Evolutionary conservation across 2,329 filamentous ascomycete genomes (phyloP).

Genomic region (Pseudogymnoascus sp.): DNA sequence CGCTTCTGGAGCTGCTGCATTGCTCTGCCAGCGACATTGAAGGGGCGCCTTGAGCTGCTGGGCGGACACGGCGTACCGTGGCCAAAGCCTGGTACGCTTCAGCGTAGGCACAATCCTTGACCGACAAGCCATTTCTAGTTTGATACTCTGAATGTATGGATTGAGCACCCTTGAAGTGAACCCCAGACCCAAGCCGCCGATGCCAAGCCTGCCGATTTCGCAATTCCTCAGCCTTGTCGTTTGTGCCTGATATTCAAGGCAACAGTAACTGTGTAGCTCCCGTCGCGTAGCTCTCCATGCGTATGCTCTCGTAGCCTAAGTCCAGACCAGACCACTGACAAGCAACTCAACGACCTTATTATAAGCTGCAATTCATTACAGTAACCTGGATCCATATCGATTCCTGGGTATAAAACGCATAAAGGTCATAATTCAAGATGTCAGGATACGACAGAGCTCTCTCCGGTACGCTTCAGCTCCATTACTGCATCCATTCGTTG

Average conservation of each 20-base stretch:
- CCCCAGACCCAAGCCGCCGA: neutral
- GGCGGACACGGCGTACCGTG: neutral
- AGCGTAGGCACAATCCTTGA: constrained; percentile 7
- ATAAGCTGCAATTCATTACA: constrained; percentile 13
- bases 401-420: neutral
- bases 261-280: constrained; percentile 7
- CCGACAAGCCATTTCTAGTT: constrained; percentile 8
- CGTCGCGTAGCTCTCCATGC: constrained; percentile 11
- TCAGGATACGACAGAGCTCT: constrained; percentile 98
- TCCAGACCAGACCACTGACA: constrained; percentile 10
- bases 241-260: neutral
- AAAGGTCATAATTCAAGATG: constrained; percentile 42
- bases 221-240: neutral
- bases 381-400: constrained; percentile 10
- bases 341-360: constrained; percentile 6
- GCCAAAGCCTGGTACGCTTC: neutral
- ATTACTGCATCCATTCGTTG: constrained; percentile 29
- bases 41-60: constrained; percentile 16
- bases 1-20: constrained; percentile 24
- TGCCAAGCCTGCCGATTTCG: constrained; percentile 4
- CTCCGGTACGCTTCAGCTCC: constrained; percentile 63
- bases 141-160: neutral
- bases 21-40: constrained; percentile 12
- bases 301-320: constrained; percentile 12
- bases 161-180: neutral